phyloP scores from a whole-genome alignment of 2,329 filamentous ascomycete genomes.

The Curvularia sp. region DNA sequence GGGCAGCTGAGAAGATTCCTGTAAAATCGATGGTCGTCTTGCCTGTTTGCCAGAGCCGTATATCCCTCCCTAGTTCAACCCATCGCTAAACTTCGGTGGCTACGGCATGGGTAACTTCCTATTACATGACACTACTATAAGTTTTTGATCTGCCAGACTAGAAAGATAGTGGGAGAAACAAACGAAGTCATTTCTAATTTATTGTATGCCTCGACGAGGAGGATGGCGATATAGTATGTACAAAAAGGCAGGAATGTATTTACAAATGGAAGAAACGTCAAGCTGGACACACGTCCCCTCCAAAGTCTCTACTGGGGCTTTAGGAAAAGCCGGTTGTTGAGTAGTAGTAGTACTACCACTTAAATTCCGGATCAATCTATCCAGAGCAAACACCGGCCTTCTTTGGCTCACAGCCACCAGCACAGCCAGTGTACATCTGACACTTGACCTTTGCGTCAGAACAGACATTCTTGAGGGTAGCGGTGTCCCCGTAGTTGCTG shows the following conservation, averaged over 20 bases:
- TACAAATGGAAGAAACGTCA: conserved; percentile 5
- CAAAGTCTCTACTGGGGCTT: neutral
- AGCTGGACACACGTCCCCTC: neutral
- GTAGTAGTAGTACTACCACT: neutral
- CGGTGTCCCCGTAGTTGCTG: conserved; percentile 58
- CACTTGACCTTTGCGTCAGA: conserved; percentile 31
- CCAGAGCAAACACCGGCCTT: conserved; percentile 38
- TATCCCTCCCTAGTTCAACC: neutral
- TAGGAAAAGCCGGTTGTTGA: too few relatives aligned
- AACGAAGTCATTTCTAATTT: too few relatives aligned
- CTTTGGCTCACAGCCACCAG: conserved; percentile 36
- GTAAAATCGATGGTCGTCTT: neutral
- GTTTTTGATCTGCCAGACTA: neutral
- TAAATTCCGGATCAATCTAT: conserved; percentile 7
- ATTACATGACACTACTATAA: neutral
- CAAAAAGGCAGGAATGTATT: neutral
- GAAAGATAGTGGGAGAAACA: too few relatives aligned
- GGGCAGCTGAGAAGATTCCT: neutral
- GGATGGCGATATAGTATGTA: neutral
- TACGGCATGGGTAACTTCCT: neutral
- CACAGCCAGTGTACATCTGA: conserved; percentile 41
- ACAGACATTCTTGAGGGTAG: conserved; percentile 46
- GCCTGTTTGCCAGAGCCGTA: neutral
- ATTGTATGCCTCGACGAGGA: neutral
- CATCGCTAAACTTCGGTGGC: neutral